Conservation (phyloP, 1,284 basidiomycete species). For the Leccinum pallidistipes region DNA sequence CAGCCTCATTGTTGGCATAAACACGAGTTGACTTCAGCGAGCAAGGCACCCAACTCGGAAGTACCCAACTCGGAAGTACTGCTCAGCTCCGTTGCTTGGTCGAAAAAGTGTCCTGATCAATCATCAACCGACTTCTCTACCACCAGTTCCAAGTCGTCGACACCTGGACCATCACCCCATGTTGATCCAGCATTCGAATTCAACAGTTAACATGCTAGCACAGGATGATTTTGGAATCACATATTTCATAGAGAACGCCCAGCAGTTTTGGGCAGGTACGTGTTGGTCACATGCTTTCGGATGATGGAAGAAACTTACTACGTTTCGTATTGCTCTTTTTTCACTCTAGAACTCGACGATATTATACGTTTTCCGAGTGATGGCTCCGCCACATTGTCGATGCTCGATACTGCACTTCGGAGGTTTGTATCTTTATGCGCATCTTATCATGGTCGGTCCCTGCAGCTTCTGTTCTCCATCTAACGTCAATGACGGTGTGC, state of each 20-base stretch:
- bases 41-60: background rate
- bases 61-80: background rate
- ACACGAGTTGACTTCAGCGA: conserved; percentile 6
- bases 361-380: conserved; percentile 67
- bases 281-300: conserved; percentile 19
- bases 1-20: conserved; percentile 2
- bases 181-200: conserved; percentile 19
- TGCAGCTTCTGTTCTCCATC: conserved; percentile 8
- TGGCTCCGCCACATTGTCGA: conserved; percentile 59
- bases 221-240: conserved; percentile 59
- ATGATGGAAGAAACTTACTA: conserved; percentile 10
- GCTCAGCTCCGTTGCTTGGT: background rate
- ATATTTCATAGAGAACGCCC: conserved; percentile 77
- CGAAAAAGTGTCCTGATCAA: background rate
- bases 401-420: conserved; percentile 76
- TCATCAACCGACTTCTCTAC: background rate
- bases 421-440: conserved; percentile 79
- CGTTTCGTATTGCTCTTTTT: background rate
- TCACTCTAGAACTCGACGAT: conserved; percentile 75
- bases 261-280: conserved; percentile 86
- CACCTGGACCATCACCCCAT: background rate
- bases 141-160: conserved; percentile 2
- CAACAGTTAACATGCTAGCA: conserved; percentile 23
- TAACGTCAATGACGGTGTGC: conserved; percentile 9
- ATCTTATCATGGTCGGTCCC: conserved; percentile 76